Percentiles rank a stretch among this genome's conserved stretches.
Conservation (phyloP, 2,329 filamentous ascomycete genomes). For the Amauroascus verrucosus region DNA sequence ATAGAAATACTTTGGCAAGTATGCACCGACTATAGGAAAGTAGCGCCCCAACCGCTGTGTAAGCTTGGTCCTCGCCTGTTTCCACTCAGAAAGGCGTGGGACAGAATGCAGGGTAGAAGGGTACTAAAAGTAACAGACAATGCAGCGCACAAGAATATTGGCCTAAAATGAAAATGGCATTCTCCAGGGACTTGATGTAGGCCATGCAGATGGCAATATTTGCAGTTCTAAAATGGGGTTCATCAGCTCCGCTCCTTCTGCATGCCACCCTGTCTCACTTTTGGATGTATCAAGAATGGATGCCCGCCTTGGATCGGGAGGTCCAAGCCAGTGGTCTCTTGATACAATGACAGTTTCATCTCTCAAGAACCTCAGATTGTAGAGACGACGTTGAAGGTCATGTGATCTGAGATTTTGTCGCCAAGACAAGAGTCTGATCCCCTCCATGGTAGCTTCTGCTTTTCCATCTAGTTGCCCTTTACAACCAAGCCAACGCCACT, state of each 20-base stretch:
- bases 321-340: background rate
- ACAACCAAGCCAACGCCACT: too few relatives aligned
- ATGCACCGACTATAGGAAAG: background rate
- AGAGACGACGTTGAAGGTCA: background rate
- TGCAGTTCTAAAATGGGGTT: background rate
- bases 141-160: background rate
- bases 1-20: too few relatives aligned
- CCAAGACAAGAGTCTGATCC: too few relatives aligned
- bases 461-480: too few relatives aligned
- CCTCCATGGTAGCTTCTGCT: too few relatives aligned
- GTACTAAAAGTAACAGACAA: background rate
- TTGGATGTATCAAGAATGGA: background rate
- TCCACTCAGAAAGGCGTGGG: too few relatives aligned
- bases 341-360: conserved; percentile 6
- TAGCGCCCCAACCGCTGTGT: too few relatives aligned
- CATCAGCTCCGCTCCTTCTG: background rate
- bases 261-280: background rate
- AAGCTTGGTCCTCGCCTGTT: too few relatives aligned
- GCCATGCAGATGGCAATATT: background rate
- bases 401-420: background rate
- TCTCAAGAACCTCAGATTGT: background rate
- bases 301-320: background rate
- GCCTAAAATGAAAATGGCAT: background rate
- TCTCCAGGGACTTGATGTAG: background rate
- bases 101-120: background rate